Percentiles rank a stretch among this genome's conserved stretches.
These are phyloP conservation scores for Paulownia fortunei DNA, from an alignment of 257 asterid species.

Conservation along the genomic window DNA sequence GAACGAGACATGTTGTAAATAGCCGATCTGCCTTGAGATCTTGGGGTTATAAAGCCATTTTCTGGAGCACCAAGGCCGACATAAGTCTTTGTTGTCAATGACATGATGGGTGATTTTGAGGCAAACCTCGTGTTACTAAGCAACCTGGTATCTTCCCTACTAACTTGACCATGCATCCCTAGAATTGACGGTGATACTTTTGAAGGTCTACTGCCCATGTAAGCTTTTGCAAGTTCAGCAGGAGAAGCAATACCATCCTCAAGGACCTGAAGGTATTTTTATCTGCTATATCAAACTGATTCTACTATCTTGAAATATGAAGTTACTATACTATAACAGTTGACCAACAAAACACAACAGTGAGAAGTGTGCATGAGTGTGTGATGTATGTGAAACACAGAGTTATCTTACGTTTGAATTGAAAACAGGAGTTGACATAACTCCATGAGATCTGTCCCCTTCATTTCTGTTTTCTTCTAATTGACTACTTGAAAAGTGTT, in stretches of 20 bases:
- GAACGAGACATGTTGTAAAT: constrained; percentile 78
- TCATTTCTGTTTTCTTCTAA: constrained; percentile 33
- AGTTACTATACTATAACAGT: not conserved
- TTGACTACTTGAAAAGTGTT: constrained; percentile 28
- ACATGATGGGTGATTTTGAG: constrained; percentile 44
- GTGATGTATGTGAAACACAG: not conserved
- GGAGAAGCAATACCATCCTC: constrained; percentile 64
- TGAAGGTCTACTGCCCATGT: constrained; percentile 68
- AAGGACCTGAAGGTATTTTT: constrained; percentile 46
- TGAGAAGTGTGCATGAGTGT: not conserved
- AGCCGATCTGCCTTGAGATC: constrained; percentile 77
- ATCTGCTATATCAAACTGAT: constrained; percentile 27
- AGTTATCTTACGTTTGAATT: constrained; percentile 46
- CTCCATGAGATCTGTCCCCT: constrained; percentile 37
- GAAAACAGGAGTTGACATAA: constrained; percentile 41
- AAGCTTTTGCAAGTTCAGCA: constrained; percentile 80
- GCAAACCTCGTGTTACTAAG: constrained; percentile 40
- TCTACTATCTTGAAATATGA: constrained; percentile 17
- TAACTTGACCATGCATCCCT: constrained; percentile 49
- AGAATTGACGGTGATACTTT: constrained; percentile 57
- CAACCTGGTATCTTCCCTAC: constrained; percentile 45
- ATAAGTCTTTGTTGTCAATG: constrained; percentile 36
- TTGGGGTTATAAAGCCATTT: constrained; percentile 59
- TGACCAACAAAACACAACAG: constrained; percentile 13
- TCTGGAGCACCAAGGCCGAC: constrained; percentile 45